Conservation (phyloP, 1,284 basidiomycete species). For the Austroboletus olivaceoglutinosus region DNA sequence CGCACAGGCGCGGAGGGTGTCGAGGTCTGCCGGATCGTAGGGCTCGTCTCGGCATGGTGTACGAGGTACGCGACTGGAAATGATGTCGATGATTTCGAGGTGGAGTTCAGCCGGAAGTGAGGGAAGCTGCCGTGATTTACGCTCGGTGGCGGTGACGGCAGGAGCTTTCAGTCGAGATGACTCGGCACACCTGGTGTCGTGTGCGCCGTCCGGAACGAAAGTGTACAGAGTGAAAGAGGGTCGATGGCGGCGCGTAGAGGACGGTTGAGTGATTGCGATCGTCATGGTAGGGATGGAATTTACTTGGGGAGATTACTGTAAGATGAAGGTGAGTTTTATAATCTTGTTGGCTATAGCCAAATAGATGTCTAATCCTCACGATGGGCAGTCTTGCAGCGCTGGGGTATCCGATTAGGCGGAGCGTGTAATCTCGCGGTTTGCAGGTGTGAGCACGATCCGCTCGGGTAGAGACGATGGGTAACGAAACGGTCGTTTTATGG, state of each 20-base stretch:
- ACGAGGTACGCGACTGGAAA: conserved; percentile 16
- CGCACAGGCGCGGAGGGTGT: conserved; percentile 30
- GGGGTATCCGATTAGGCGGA: conserved; percentile 8
- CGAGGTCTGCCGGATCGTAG: conserved; percentile 22
- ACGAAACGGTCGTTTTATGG: conserved; percentile 5
- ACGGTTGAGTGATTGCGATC: conserved; percentile 8
- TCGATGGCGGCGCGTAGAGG: conserved; percentile 1
- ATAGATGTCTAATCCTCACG: conserved; percentile 1
- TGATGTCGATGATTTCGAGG: conserved; percentile 30
- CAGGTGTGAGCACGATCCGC: conserved; percentile 1
- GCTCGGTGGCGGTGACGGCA: not conserved
- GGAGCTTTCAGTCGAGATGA: not conserved
- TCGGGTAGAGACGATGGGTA: conserved; percentile 2
- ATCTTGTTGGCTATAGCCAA: not conserved
- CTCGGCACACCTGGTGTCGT: not conserved
- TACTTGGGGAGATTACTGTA: not conserved
- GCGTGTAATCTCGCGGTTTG: conserved; percentile 1
- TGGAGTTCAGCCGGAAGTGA: conserved; percentile 32
- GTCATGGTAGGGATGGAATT: conserved; percentile 14
- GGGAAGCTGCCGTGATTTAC: conserved; percentile 8
- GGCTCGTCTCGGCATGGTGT: conserved; percentile 8
- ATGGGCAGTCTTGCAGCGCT: conserved; percentile 1
- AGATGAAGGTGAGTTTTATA: conserved; percentile 13
- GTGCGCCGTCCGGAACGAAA: not conserved
- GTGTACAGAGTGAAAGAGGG: conserved; percentile 3